Conservation (phyloP, 2,329 filamentous ascomycete species). For the Colletotrichum sp. region DNA sequence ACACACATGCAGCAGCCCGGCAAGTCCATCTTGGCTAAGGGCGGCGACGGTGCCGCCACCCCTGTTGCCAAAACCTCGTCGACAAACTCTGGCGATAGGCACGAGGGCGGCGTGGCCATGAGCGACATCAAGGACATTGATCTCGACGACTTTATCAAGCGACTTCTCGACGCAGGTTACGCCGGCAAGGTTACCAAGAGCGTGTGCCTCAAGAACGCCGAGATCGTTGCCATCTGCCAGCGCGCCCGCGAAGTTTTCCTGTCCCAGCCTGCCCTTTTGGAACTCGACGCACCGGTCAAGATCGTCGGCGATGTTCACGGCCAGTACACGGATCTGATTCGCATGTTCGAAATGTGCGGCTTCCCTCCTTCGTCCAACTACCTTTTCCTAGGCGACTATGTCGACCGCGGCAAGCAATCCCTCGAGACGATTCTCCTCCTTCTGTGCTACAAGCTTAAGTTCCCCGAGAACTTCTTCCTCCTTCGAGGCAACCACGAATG, state of each 20-base stretch:
- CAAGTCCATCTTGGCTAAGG: conserved; percentile 88
- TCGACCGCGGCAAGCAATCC: conserved; percentile 95
- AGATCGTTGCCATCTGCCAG: conserved; percentile 92
- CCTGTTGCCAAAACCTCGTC: conserved; percentile 55
- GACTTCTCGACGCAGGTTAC: conserved; percentile 92
- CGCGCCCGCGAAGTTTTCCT: conserved; percentile 89
- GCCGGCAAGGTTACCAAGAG: conserved; percentile 97
- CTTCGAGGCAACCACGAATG: conserved; percentile 96
- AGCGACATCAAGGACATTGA: conserved; percentile 91
- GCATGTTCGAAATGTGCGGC: conserved; percentile 98
- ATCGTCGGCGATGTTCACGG: conserved; percentile 97
- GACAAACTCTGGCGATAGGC: conserved; percentile 43
- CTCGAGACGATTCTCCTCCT: conserved; percentile 92
- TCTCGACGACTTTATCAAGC: conserved; percentile 95
- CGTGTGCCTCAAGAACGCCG: conserved; percentile 95
- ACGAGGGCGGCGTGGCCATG: conserved; percentile 72
- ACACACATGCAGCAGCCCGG: conserved; percentile 72
- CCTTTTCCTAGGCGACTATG: conserved; percentile 94
- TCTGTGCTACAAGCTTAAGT: conserved; percentile 96
- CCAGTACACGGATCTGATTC: conserved; percentile 93
- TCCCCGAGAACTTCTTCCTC: conserved; percentile 96
- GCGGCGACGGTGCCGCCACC: conserved; percentile 69
- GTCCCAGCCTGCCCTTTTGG: conserved; percentile 88
- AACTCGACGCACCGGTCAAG: conserved; percentile 94
- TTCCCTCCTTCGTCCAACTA: conserved; percentile 93